These are phyloP conservation scores for Eutypella sp. DNA, from an alignment of 2,329 filamentous ascomycete species.

Conservation along the genomic window DNA sequence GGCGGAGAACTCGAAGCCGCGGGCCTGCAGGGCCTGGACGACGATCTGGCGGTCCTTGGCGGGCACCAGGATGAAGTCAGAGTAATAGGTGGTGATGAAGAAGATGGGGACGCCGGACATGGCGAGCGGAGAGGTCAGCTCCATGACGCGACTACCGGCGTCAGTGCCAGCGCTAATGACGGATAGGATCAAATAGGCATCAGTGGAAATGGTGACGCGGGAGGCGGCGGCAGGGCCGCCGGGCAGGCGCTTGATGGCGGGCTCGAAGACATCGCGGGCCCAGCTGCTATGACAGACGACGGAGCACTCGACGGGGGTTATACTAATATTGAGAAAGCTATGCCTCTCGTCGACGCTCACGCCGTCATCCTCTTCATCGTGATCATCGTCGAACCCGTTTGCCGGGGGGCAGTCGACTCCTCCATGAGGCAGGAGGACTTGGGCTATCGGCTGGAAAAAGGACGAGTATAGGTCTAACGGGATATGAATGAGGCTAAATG, in stretches of 20 bases:
- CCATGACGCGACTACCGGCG: conserved; percentile 84
- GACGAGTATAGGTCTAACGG: conserved; percentile 71
- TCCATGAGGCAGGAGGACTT: conserved; percentile 67
- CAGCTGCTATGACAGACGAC: conserved; percentile 79
- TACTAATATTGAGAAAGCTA: conserved; percentile 86
- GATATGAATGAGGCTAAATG: conserved; percentile 84
- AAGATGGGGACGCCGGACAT: conserved; percentile 93
- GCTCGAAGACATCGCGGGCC: conserved; percentile 69
- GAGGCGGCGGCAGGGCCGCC: conserved; percentile 39
- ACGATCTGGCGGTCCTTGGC: conserved; percentile 69
- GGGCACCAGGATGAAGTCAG: conserved; percentile 92
- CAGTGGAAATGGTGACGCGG: conserved; percentile 68
- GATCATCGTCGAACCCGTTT: no score
- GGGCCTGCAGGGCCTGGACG: conserved; percentile 67
- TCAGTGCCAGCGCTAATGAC: conserved; percentile 88
- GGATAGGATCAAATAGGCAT: conserved; percentile 83
- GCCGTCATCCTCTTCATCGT: conserved; percentile 41
- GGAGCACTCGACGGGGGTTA: conserved; percentile 89
- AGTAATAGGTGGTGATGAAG: conserved; percentile 98
- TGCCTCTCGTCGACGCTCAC: conserved; percentile 54
- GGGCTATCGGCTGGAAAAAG: conserved; percentile 83
- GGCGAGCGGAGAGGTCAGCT: conserved; percentile 84
- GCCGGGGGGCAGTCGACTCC: conserved; percentile 28
- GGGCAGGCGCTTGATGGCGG: conserved; percentile 62
- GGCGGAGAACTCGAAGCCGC: conserved; percentile 80